Percentiles rank a stretch among this genome's conserved stretches.
These are phyloP conservation scores for Spathaspora girioi DNA, from an alignment of 805 yeast species.

Conservation along the genomic window DNA sequence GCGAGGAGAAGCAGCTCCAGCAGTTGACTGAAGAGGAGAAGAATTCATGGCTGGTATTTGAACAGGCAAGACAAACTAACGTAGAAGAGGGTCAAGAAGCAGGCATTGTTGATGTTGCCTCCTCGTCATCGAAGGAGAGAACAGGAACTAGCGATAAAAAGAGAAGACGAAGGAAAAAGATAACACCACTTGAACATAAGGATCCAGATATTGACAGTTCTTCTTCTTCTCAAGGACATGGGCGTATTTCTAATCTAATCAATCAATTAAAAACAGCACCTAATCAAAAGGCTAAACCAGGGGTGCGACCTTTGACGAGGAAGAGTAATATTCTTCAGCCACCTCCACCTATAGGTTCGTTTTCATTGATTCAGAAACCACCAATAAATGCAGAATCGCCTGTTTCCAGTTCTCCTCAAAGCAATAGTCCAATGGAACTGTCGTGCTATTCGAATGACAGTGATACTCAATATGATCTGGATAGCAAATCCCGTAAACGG, in stretches of 20 bases:
- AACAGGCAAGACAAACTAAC: conserved; percentile 18
- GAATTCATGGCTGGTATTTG: conserved; percentile 35
- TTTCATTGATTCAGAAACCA: background rate
- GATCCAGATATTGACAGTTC: background rate
- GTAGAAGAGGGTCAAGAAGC: background rate
- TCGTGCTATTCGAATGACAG: conserved; percentile 8
- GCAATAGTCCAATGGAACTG: conserved; percentile 9
- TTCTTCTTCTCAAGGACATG: background rate
- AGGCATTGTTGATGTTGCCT: background rate
- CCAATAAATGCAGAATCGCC: conserved; percentile 8
- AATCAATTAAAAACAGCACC: conserved; percentile 16
- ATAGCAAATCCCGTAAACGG: conserved; percentile 3
- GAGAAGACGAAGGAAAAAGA: conserved; percentile 9
- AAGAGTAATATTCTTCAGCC: background rate
- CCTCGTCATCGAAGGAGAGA: background rate
- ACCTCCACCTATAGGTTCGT: background rate
- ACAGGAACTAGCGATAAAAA: conserved; percentile 3
- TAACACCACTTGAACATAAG: conserved; percentile 5
- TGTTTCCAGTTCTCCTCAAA: conserved; percentile 6
- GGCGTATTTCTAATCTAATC: conserved; percentile 19
- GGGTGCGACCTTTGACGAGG: background rate
- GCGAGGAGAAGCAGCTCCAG: conserved; percentile 27
- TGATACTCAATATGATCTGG: conserved; percentile 10
- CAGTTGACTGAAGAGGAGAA: conserved; percentile 31
- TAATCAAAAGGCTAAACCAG: background rate